Base-by-base conservation (phyloP, 495 filamentous ascomycete genomes). In the Cercophora newfieldiana region DNA sequence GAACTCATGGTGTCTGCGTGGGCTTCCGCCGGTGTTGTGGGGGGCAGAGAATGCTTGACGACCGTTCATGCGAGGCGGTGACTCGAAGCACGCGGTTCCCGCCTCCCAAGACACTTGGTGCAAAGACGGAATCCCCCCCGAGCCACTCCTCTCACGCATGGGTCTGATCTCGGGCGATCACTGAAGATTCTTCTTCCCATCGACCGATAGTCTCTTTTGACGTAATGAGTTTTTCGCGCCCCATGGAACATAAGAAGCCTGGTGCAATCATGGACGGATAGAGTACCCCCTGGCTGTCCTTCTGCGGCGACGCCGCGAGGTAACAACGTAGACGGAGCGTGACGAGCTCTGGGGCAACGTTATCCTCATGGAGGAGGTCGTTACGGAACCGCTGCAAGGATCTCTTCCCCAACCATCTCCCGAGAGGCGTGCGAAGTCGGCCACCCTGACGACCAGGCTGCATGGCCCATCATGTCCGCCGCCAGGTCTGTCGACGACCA, bases 361-460 rank as follows among this genome's bases (percentile, higher is more conserved):
- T 60, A 30, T 12, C 1, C 21, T 24, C 8, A 14, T 22, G 18
- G 30, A 26, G 19, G 58, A 12, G 31, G 1, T 47, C 7, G 21
- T 48, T 21, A 48, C 8, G 33, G 33, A 22, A 22, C 31, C 7
- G 33, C 21, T 48, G 50, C 61, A 63, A 55, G 30, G 50, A 44
- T 56, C 7, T 63, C 48, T 37, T 60, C 25, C 25, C 50, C 29
- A 55, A 31, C 61, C 26, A 47, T 26, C n/a, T 63, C 19, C 19
- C 25, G 30, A 14, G 51, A n/a, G 44, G 25, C n/a, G n/a, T 22
- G 37, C 21, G 25, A 61, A 30, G 44, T 50, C 47, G 60, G 28
- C 60, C 60, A 53, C 16, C 47, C 29, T n/a, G 60, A 53, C 14
- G 60, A 53, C 31, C 60, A 62, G 14, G 44, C 47, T 62, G 26